Evolutionary conservation across 768 basidiomycete species (phyloP).

Genomic region (Trametes gibbosa): DNA sequence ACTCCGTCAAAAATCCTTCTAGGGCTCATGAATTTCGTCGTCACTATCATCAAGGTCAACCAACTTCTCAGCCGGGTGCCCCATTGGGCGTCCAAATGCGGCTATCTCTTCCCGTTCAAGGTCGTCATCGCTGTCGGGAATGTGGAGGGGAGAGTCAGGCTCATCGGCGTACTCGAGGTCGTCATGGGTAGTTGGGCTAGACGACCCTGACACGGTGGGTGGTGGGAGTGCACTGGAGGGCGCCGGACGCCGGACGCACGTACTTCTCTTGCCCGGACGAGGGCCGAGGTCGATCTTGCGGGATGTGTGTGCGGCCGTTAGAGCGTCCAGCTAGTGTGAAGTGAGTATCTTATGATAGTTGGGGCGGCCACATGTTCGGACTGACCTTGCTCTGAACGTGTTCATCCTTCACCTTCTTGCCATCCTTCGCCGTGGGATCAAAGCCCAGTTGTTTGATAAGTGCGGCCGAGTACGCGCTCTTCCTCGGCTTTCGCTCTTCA

Average conservation of each 20-base stretch:
- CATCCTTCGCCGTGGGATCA: slow-evolving; percentile 64
- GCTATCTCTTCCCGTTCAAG: slow-evolving; percentile 21
- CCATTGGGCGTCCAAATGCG: slow-evolving; percentile 10
- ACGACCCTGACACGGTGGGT: slow-evolving; percentile 30
- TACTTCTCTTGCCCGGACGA: slow-evolving; percentile 51
- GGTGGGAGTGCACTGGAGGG: slow-evolving; percentile 17
- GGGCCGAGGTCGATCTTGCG: slow-evolving; percentile 59
- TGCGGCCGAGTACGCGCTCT: slow-evolving; percentile 59
- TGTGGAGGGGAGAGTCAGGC: slow-evolving; percentile 6
- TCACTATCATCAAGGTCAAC: slow-evolving; percentile 31
- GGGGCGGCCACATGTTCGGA: background rate
- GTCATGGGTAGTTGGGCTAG: slow-evolving; percentile 2
- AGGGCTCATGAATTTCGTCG: background rate
- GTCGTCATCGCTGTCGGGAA: slow-evolving; percentile 30
- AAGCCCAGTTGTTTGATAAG: slow-evolving; percentile 76
- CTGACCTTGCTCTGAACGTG: slow-evolving; percentile 59
- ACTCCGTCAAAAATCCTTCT: too few species aligned
- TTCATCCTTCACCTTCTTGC: slow-evolving; percentile 37
- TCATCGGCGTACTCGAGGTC: slow-evolving; percentile 8
- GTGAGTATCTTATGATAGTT: background rate
- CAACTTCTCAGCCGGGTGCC: slow-evolving; percentile 10
- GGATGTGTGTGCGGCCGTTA: slow-evolving; percentile 52
- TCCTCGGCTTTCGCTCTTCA: slow-evolving; percentile 26
- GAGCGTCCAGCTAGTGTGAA: slow-evolving; percentile 46
- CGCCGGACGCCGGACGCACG: slow-evolving; percentile 58